Conservation (phyloP, 2,329 filamentous ascomycete species). For the Venturia aucupariae region DNA sequence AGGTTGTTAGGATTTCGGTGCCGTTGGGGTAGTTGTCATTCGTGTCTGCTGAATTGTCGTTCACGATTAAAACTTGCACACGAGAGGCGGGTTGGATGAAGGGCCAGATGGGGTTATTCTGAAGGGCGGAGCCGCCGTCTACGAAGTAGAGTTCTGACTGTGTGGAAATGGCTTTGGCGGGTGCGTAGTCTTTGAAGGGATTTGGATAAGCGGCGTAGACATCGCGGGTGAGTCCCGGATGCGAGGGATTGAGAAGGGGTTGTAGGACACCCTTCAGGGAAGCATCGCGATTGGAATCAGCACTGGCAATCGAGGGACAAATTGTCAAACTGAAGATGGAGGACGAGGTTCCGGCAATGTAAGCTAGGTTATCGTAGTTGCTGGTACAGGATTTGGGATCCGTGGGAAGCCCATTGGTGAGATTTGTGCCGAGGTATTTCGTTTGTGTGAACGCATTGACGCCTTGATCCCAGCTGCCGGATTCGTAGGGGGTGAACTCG, state of each 20-base stretch:
- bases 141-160: constrained; percentile 36
- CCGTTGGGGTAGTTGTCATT: constrained; percentile 51
- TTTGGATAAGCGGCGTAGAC: constrained; percentile 51
- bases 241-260: constrained; percentile 23
- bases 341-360: constrained; percentile 36
- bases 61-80: constrained; percentile 55
- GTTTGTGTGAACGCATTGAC: constrained; percentile 52
- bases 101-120: constrained; percentile 46
- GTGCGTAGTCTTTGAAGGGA: constrained; percentile 45
- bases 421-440: constrained; percentile 50
- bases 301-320: constrained; percentile 19
- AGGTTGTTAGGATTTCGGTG: constrained; percentile 48
- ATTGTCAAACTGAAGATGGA: constrained; percentile 31
- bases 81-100: constrained; percentile 41
- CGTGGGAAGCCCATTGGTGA: constrained; percentile 40
- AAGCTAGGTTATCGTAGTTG: constrained; percentile 41
- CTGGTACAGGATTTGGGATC: constrained; percentile 36
- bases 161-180: constrained; percentile 32
- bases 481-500: constrained; percentile 58
- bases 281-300: not conserved
- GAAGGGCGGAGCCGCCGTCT: constrained; percentile 41
- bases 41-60: constrained; percentile 57
- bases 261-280: constrained; percentile 19
- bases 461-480: constrained; percentile 54
- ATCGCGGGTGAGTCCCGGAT: constrained; percentile 24